Conservation (phyloP, 2,329 filamentous ascomycete species). For the Pseudogymnoascus pannorum region DNA sequence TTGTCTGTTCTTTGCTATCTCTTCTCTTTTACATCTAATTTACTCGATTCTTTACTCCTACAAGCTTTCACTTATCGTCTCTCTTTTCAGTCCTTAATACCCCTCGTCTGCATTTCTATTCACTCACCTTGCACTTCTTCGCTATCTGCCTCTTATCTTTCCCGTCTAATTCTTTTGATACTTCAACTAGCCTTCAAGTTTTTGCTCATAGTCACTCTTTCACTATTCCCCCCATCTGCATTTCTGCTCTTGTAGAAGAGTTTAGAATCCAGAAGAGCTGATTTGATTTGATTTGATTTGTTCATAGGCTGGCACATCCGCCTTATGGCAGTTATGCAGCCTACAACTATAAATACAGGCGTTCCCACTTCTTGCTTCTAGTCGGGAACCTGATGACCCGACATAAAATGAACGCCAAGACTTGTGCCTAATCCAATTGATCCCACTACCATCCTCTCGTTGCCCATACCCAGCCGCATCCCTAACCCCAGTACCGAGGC, state of each 20-base stretch:
- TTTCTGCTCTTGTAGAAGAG: too few species aligned
- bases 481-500: constrained; percentile 23
- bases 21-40: not conserved
- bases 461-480: constrained; percentile 22
- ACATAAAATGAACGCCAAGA: not conserved
- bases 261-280: too few species aligned
- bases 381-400: not conserved
- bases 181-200: too few species aligned
- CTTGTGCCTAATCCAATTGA: not conserved
- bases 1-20: not conserved
- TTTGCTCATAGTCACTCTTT: too few species aligned
- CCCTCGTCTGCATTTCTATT: not conserved
- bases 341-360: constrained; percentile 20
- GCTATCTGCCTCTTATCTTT: too few species aligned
- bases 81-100: not conserved
- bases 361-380: constrained; percentile 15
- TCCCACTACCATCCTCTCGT: constrained; percentile 14
- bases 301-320: constrained; percentile 20
- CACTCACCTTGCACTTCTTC: not conserved
- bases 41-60: not conserved
- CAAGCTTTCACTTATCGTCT: not conserved
- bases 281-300: too few species aligned
- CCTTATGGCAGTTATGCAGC: constrained; percentile 18
- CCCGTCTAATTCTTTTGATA: too few species aligned
- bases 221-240: too few species aligned